phyloP scores from a whole-genome alignment of 129 eudicot genomes.

The Erigeron canadensis region DNA sequence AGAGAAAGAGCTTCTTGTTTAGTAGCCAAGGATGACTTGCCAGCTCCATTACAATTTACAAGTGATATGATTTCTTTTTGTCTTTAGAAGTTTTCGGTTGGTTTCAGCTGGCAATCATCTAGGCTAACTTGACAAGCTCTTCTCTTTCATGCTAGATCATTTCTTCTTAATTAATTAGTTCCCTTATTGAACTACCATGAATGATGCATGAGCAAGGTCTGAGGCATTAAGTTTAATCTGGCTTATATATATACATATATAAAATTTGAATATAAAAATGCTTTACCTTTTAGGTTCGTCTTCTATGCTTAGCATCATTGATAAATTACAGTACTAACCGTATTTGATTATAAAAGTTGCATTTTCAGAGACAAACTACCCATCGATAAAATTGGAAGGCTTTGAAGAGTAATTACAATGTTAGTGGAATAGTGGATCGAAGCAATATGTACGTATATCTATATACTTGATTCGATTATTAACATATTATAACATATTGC shows the following conservation, averaged over 20 bases:
- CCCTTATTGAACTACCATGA: background rate
- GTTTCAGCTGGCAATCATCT: constrained; percentile 6
- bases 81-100: background rate
- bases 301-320: background rate
- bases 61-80: too few relatives aligned
- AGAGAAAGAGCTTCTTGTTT: background rate
- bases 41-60: too few relatives aligned
- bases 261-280: background rate
- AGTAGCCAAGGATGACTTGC: constrained; percentile 19
- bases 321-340: background rate
- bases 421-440: too few relatives aligned
- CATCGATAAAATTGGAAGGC: background rate
- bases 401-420: background rate
- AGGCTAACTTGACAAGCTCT: constrained; percentile 9
- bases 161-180: background rate
- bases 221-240: background rate
- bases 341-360: background rate
- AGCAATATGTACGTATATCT: too few relatives aligned
- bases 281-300: background rate
- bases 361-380: background rate
- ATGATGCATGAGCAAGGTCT: background rate
- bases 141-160: constrained; percentile 7
- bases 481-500: too few relatives aligned
- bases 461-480: too few relatives aligned
- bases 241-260: background rate